These are phyloP conservation scores for Colletotrichum tanaceti DNA, from an alignment of 2,329 filamentous ascomycete genomes.

Conservation along the genomic window DNA sequence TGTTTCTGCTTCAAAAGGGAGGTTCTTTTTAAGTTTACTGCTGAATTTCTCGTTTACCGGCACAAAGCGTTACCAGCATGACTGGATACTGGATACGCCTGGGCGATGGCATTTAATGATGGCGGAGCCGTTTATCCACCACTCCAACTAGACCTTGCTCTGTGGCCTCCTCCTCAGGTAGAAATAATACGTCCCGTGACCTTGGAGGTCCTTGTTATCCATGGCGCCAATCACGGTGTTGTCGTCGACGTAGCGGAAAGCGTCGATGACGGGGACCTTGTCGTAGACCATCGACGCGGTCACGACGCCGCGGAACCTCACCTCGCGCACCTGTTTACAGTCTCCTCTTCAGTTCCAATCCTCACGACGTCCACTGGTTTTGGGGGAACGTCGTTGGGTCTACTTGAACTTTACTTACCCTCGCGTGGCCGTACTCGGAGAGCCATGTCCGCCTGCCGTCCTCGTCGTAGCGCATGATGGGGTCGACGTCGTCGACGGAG, in stretches of 20 bases:
- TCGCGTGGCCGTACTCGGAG: slow-evolving; percentile 36
- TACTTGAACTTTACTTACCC: too few relatives aligned
- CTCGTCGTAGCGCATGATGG: slow-evolving; percentile 44
- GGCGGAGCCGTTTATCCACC: too few relatives aligned
- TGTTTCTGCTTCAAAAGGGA: background rate
- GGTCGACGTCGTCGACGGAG: slow-evolving; percentile 47
- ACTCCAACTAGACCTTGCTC: background rate
- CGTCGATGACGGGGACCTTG: slow-evolving; percentile 47
- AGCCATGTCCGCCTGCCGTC: slow-evolving; percentile 36
- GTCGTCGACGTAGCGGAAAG: slow-evolving; percentile 46
- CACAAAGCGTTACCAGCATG: too few relatives aligned
- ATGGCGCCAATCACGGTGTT: slow-evolving; percentile 46
- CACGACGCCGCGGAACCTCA: slow-evolving; percentile 44
- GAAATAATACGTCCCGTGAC: slow-evolving; percentile 45
- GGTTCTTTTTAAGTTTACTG: too few relatives aligned
- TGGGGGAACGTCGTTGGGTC: too few relatives aligned
- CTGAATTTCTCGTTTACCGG: too few relatives aligned
- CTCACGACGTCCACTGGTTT: too few relatives aligned
- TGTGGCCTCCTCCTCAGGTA: slow-evolving; percentile 39
- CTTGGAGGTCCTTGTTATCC: slow-evolving; percentile 42
- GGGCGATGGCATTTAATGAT: too few relatives aligned
- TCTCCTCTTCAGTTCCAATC: too few relatives aligned
- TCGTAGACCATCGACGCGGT: slow-evolving; percentile 49
- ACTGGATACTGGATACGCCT: too few relatives aligned
- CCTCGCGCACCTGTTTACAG: slow-evolving; percentile 43